Evolutionary conservation across 129 eudicot species (phyloP), one percentile per base, ranked within the genome.

Genomic region (Chrysanthemum makinoi): DNA sequence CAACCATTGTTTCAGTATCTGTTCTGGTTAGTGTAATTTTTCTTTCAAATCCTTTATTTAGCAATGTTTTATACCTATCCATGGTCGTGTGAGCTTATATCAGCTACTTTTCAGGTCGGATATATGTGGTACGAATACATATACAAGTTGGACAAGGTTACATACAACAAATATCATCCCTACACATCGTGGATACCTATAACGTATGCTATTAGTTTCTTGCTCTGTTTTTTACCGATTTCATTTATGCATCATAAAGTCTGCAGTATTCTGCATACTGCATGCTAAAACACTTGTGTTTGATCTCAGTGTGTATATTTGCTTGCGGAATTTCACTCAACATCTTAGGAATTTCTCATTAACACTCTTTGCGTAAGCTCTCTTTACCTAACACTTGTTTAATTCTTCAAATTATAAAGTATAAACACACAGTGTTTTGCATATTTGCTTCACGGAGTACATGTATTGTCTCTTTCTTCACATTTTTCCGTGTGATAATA

Each of bases 121-220:
- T 91, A 86, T 69, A 47, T 86, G 83, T 91, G 97, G 96, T 88
- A 84, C 33, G 96, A 91, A 68, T 88, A 69, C 75, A 84, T 88
- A 66, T 91, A 91, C 94, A 91, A 83, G 87, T 72, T 88, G 86
- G 97, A 91, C 85, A 91, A 84, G 62, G 80, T 82, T 77, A 69
- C 94, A 54, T 91, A 91, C 80, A 91, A 88, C 87, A 91, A 86
- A 82, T 84, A 75, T 70, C 97, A 91, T 80, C 97, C 97, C 33
- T 88, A 88, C 89, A 91, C 97, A 65, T 91, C 97, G 59, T 91
- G 97, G 97, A 91, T 91, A 60, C 97, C 97, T 20, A 91, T 91
- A 83, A 91, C 91, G 97, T 91, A 56, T 53, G 94, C 70, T 43
- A 24, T 63, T n/a, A 8, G 19, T 75, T 14, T 22, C 43, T 63